Conservation (phyloP, 2,329 filamentous ascomycete species). For the Aspergillus ustus region DNA sequence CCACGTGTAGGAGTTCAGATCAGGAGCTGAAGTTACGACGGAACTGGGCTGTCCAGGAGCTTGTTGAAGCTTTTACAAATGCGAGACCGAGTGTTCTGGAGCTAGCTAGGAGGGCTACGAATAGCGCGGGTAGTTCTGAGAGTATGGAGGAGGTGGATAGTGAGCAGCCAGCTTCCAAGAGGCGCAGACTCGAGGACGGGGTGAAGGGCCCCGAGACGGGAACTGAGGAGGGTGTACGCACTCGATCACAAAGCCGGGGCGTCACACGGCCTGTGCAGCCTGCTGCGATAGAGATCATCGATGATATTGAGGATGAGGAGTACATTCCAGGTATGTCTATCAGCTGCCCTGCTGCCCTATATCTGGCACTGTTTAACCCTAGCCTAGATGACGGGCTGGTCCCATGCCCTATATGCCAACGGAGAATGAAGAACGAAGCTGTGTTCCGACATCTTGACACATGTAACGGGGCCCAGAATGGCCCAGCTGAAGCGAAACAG, state of each 20-base stretch:
- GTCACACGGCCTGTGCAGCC: constrained; percentile 19
- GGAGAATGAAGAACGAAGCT: constrained; percentile 75
- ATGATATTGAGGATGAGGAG: constrained; percentile 49
- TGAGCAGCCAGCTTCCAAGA: constrained; percentile 37
- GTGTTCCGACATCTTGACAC: constrained; percentile 83
- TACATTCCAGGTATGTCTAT: constrained; percentile 38
- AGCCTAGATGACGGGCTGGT: constrained; percentile 73
- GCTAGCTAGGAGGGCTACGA: constrained; percentile 61
- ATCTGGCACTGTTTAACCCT: not conserved
- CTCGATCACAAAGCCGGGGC: constrained; percentile 39
- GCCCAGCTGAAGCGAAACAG: constrained; percentile 23
- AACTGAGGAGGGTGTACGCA: constrained; percentile 35
- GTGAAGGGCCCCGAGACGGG: constrained; percentile 36
- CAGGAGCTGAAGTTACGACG: constrained; percentile 83
- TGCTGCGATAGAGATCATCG: constrained; percentile 35
- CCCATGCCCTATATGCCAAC: constrained; percentile 79
- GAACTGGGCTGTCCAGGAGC: constrained; percentile 84
- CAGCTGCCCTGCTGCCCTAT: not conserved
- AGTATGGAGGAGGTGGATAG: constrained; percentile 46
- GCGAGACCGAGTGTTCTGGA: constrained; percentile 67
- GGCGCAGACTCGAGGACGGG: constrained; percentile 41
- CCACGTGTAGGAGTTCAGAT: constrained; percentile 76
- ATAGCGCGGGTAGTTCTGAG: constrained; percentile 54
- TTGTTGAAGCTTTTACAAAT: constrained; percentile 76
- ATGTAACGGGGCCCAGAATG: constrained; percentile 49